Evolutionary conservation across 1,139 yeast species (phyloP).

Genomic region (Magnusiomyces tetraspermus): DNA sequence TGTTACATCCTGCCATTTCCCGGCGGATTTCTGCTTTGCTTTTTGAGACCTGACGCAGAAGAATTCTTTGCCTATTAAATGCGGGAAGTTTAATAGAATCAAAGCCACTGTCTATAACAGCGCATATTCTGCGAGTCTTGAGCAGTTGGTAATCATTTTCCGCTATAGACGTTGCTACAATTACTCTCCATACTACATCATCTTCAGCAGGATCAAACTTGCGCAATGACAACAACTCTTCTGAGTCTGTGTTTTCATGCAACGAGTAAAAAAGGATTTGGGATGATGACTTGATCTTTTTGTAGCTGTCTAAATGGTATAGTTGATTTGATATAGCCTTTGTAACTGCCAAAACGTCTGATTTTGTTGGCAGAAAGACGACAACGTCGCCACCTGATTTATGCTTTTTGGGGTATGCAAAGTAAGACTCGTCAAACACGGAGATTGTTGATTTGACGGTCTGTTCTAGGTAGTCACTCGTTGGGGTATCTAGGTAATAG

Average conservation of each 20-base stretch:
- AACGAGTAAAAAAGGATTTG: background rate
- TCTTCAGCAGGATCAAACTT: slow-evolving; percentile 33
- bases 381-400: slow-evolving; percentile 75
- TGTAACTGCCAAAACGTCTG: slow-evolving; percentile 79
- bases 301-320: slow-evolving; percentile 15
- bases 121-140: slow-evolving; percentile 4
- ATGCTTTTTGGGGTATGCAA: slow-evolving; percentile 44
- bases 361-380: slow-evolving; percentile 76
- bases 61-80: slow-evolving; percentile 1
- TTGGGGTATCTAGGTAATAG: slow-evolving; percentile 61
- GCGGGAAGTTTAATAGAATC: slow-evolving; percentile 1
- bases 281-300: background rate
- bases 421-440: slow-evolving; percentile 49
- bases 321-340: slow-evolving; percentile 19
- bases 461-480: slow-evolving; percentile 66
- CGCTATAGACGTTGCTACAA: slow-evolving; percentile 72
- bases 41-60: slow-evolving; percentile 17
- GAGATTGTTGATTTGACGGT: slow-evolving; percentile 53
- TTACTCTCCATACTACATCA: slow-evolving; percentile 69
- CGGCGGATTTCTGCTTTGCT: slow-evolving; percentile 18
- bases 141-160: slow-evolving; percentile 33
- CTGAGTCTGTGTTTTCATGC: background rate
- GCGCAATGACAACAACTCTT: background rate
- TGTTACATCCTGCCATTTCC: slow-evolving; percentile 45
- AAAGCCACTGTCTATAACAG: slow-evolving; percentile 13